Base-by-base conservation (phyloP, 139 green algal genomes). In the Coelastrella sp. region DNA sequence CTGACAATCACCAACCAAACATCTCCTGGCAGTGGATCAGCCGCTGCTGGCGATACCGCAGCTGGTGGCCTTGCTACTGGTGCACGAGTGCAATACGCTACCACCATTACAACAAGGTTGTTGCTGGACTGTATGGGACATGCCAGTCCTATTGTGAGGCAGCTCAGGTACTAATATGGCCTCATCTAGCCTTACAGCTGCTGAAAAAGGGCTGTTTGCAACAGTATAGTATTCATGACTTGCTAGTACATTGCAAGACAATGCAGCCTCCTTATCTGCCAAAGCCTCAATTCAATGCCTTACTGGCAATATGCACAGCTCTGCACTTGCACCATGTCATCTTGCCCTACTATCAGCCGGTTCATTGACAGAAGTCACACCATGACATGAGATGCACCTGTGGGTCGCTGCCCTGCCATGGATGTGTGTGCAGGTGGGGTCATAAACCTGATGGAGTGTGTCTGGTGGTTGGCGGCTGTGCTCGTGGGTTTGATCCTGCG, bases 101-200 rank as follows among this genome's bases (percentile, higher is more conserved):
- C 32, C 17, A 85, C 23, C 25, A 40, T 89, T 11, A 82, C 80
- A 0, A 45, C 81, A 1, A 83, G 85, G 2, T 88, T 99, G 37
- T 85, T 99, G 41, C 53, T 99, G 6, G 97, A 99, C 89, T 96
- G 93, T 83, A 99, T 99, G 97, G 97, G 97, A 13, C 91, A 98
- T 81, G 89, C 84, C 30, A 96, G 91, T 60, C 97, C 97, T 13
- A 95, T 98, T 17, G 95, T 98, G n/a, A 86, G 90, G 23, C 97
- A 99, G 91, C 68, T 95, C 83, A 91, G 91, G 83, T 92, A 30
- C n/a, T n/a, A n/a, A n/a, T n/a, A n/a, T n/a, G n/a, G 25, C 81
- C 77, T 27, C 40, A 25, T 5, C 23, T 3, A 37, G 15, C n/a
- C 30, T 38, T 2, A 71, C 30, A n/a, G 37, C 8, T 37, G 59